These are phyloP conservation scores for Glonium stellatum DNA, from an alignment of 495 filamentous ascomycete species.

Conservation along the genomic window DNA sequence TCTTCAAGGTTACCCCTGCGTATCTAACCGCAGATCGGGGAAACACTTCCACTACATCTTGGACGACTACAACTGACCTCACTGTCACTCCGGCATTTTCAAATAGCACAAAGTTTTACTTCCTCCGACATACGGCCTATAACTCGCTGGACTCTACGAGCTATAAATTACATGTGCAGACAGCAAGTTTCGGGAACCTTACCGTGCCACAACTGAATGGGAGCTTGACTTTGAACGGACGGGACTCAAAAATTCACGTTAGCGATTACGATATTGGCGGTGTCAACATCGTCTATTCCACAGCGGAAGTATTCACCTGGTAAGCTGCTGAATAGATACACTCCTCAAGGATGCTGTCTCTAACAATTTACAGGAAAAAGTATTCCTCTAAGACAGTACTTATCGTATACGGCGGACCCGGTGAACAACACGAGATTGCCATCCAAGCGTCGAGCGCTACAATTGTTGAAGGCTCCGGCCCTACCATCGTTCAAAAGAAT, in stretches of 20 bases:
- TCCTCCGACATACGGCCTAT: slow-evolving; percentile 60
- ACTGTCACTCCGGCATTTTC: slow-evolving; percentile 20
- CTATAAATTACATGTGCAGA: slow-evolving; percentile 49
- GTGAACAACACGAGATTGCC: slow-evolving; percentile 63
- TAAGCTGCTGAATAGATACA: neutral
- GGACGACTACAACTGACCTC: slow-evolving; percentile 16
- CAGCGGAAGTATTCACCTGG: slow-evolving; percentile 47
- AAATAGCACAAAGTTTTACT: slow-evolving; percentile 44
- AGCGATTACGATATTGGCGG: slow-evolving; percentile 64
- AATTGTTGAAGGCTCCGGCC: slow-evolving; percentile 47
- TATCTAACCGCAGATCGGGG: slow-evolving; percentile 47
- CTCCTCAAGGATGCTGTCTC: too few relatives aligned
- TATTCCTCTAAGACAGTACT: slow-evolving; percentile 54
- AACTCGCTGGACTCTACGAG: slow-evolving; percentile 46
- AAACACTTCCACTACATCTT: slow-evolving; percentile 14
- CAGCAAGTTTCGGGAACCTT: slow-evolving; percentile 47
- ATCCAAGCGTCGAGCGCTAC: slow-evolving; percentile 37
- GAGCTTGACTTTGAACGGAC: slow-evolving; percentile 56
- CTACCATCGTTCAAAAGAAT: slow-evolving; percentile 37
- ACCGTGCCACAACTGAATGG: slow-evolving; percentile 59
- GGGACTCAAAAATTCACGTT: slow-evolving; percentile 70
- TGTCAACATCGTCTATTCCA: slow-evolving; percentile 63
- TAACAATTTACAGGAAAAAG: slow-evolving; percentile 36
- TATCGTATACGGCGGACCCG: slow-evolving; percentile 62
- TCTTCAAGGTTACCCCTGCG: slow-evolving; percentile 59